These are phyloP conservation scores for Scheffersomyces segobiensis DNA, from an alignment of 1,139 yeast species.

Conservation along the genomic window DNA sequence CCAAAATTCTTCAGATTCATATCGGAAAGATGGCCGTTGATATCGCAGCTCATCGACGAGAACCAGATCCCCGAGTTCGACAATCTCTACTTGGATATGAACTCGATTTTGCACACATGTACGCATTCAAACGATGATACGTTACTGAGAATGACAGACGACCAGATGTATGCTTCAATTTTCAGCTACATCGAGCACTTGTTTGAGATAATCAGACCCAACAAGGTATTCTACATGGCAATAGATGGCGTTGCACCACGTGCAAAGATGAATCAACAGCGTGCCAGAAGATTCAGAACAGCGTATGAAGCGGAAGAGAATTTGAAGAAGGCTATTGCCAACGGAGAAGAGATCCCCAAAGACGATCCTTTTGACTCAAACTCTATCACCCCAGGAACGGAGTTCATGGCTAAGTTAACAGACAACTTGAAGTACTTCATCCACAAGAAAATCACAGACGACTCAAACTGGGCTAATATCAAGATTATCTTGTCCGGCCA, in stretches of 20 bases:
- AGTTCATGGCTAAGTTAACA: conserved; percentile 92
- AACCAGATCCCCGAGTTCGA: conserved; percentile 91
- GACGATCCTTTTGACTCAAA: conserved; percentile 90
- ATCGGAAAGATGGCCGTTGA: conserved; percentile 98
- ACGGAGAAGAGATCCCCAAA: conserved; percentile 63
- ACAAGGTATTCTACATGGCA: conserved; percentile 91
- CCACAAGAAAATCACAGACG: conserved; percentile 85
- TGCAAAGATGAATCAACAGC: conserved; percentile 98
- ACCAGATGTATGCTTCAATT: conserved; percentile 89
- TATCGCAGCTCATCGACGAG: conserved; percentile 84
- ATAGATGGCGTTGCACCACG: conserved; percentile 99
- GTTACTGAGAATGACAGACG: conserved; percentile 72
- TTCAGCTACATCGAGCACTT: conserved; percentile 94
- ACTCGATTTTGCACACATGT: conserved; percentile 91
- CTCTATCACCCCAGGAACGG: conserved; percentile 97
- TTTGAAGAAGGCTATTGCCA: conserved; percentile 59
- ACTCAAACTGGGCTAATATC: conserved; percentile 86
- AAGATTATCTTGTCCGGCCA: conserved; percentile 90
- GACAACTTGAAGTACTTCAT: conserved; percentile 84
- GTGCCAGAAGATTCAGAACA: conserved; percentile 94
- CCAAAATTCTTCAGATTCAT: conserved; percentile 96
- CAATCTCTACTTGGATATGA: conserved; percentile 94
- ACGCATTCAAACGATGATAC: conserved; percentile 76
- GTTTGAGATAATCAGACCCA: conserved; percentile 83
- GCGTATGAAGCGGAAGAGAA: conserved; percentile 91